Evolutionary conservation across 495 filamentous ascomycete species (phyloP), one percentile per base, ranked within the genome.

Genomic region (Aspergillus nanangensis): DNA sequence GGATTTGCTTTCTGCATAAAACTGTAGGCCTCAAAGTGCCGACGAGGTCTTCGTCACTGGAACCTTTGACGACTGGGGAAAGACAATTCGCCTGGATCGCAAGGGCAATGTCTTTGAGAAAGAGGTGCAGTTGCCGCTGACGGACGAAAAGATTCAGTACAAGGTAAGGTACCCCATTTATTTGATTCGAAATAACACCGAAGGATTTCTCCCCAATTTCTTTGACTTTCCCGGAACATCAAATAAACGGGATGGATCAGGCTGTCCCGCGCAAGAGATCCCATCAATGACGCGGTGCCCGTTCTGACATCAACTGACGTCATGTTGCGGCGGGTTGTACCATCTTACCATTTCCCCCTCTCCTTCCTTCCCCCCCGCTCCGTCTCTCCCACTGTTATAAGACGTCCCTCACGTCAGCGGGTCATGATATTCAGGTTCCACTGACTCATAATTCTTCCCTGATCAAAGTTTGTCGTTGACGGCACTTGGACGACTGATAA

Each of bases 11-110:
- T n/a, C n/a, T n/a, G n/a, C n/a, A n/a, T n/a, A n/a, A n/a, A 7
- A 11, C 37, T 48, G 54, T 50, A 91, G 88, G 88, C 78, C 81
- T 51, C 81, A 89, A 59, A 58, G 74, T 50, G 89, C 87, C 49
- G 75, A 77, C 49, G 90, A 95, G 61, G 93, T 98, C 52, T 90
- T 85, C 63, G 93, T 98, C 47, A 96, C 91, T 5, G 93, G 93
- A 57, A 92, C 87, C 38, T 98, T 97, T 62, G 92, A 98, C 65
- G 79, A 90, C 70, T 98, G 93, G 93, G 73, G 78, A 36, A 87
- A 89, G 74, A 88, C 78, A 38, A 81, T 88, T 56, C 80, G 83
- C 71, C 76, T 98, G 39, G 82, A 89, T 36, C 84, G 86, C 60
- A 78, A 80, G 18, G 82, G 77, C 51, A 78, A 80, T 38, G 55